Conservation (phyloP, 2,329 filamentous ascomycete genomes). For the Pyrenochaeta sp. region DNA sequence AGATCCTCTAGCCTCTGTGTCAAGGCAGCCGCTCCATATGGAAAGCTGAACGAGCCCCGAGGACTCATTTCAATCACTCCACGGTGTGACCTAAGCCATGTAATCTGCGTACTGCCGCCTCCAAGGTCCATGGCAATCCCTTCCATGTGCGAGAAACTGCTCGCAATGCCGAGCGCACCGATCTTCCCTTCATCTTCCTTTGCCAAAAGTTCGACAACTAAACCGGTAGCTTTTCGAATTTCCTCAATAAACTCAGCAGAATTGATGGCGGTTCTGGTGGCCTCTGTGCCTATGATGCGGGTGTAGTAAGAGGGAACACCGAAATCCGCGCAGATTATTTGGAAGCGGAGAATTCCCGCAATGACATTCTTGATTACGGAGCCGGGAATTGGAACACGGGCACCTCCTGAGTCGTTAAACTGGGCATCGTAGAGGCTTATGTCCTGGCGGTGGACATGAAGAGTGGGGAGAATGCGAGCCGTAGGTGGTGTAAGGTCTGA, state of each 20-base stretch:
- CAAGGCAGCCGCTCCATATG: background rate
- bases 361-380: background rate
- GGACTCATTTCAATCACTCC: background rate
- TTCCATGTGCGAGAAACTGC: background rate
- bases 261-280: background rate
- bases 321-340: background rate
- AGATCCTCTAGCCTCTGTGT: background rate
- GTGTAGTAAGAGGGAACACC: background rate
- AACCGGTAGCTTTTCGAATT: background rate
- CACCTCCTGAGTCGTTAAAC: background rate
- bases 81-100: background rate
- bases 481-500: background rate
- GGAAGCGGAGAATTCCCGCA: background rate
- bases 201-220: background rate
- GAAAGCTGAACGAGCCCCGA: background rate
- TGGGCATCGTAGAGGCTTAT: background rate
- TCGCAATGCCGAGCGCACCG: background rate
- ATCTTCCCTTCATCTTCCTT: background rate
- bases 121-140: background rate
- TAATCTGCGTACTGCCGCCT: background rate
- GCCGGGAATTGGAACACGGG: background rate
- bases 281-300: background rate
- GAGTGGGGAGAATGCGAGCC: background rate
- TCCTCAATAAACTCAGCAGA: background rate
- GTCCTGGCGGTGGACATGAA: background rate